Evolutionary conservation across 2,329 filamentous ascomycete species (phyloP), one percentile per base, ranked within the genome.

Genomic region (Talaromyces sp.): DNA sequence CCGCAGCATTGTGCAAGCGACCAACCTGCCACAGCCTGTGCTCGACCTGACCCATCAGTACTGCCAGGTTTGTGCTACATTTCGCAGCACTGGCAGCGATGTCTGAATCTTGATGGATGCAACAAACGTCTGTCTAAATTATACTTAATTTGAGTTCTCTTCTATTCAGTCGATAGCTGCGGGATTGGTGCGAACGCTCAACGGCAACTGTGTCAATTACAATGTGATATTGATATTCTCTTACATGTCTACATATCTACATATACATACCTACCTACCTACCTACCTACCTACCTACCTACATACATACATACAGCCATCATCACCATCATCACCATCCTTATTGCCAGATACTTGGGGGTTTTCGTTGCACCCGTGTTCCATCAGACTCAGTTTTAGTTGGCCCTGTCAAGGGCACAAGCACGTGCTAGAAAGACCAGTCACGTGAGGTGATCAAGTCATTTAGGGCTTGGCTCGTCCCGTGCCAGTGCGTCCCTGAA

Each of bases 31-130:
- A 11, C 95, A 98, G 77, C 88, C 90, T 64, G 93, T 99, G 42
- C 83, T 98, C 61, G 93, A 98, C 74, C 80, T 99, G 64, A 98
- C 95, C 28, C 93, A 99, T 76, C 91, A 97, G 74, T 99, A 99
- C 74, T 95, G 93, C 21, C 91, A 92, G 62, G 82, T 99, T 39
- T 99, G 95, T 75, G 93, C 93, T 21, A 92, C 92, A 0, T 99
- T 99, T 80, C 87, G 92, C 71, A 98, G 93, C 83, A 96, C 88
- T 71, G 95, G 95, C 3, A 96, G 90, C 28, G 93, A 96, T 70
- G 90, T 88, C 70, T 93, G 93, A 96, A 70, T 90, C 88, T 69
- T 93, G 84, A 79, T 25, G n/a, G 18, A 14, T 44, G 46, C 25
- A 14, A 50, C 14, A 25, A 46, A 28, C 44, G 23, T 7, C 23